Base-by-base conservation (phyloP, 345 rosid genomes). In the Aquilaria yunnanensis region DNA sequence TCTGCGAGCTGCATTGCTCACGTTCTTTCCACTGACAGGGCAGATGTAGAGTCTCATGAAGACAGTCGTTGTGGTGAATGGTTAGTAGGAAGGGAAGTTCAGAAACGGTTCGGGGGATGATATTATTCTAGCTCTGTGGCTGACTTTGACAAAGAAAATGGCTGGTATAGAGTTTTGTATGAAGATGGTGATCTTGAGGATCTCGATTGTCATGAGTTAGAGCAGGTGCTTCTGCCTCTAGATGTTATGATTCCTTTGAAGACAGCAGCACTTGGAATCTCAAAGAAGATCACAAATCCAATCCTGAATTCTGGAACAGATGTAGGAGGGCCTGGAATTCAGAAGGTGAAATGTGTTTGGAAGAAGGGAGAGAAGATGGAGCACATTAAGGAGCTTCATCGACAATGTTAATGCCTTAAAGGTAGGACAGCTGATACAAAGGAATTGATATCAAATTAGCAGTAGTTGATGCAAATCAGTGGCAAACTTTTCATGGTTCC, bases 181-280 rank as follows among this genome's bases (percentile, higher is more conserved):
- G 94, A 85, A 66, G 98, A 93, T 63, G 97, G 92, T 0, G 96
- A 93, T 62, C 79, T 70, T 30, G 97, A 93, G 79, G 96, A 93
- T 69, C 89, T 88, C 43, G 91, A 86, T 41, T 90, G 92, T 96
- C 61, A 48, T 32, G 97, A 90, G 72, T 67, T 93, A 62, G 82
- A 93, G 67, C 78, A 75, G 29, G 75, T 87, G 41, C 81, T 93
- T 64, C 10, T 79, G 48, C 97, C 96, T 60, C 67, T 93, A 64
- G 96, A 93, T 59, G 80, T 90, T 62, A 72, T 82, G 8, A 51
- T 82, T 45, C 85, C 97, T 0, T 47, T 93, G 66, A 89, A 86
- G 66, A 66, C 92, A 4, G 41, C 84, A 62, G 89, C 92, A 2
- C 60, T 78, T 72, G 79, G 73, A 66, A 57, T 84, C 61, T 45